Conservation (phyloP, 2,329 filamentous ascomycete species). For the Colletotrichum lentis region DNA sequence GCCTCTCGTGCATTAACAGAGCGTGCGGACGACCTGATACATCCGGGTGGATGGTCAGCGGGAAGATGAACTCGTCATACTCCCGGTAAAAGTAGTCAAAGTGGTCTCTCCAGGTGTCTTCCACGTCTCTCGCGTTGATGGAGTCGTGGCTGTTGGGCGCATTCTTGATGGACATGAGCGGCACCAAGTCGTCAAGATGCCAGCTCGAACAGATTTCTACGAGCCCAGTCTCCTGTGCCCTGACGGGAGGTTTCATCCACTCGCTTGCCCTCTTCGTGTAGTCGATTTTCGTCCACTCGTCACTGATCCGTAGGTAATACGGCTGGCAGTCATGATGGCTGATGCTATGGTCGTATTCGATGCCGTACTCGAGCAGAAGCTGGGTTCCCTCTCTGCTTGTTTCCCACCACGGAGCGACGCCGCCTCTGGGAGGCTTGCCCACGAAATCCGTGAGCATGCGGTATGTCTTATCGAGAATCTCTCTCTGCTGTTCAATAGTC, state of each 20-base stretch:
- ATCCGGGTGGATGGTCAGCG: conserved; percentile 80
- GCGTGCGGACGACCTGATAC: conserved; percentile 76
- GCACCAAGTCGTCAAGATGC: conserved; percentile 72
- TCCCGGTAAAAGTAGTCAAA: conserved; percentile 80
- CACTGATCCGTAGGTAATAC: conserved; percentile 70
- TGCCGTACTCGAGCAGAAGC: conserved; percentile 70
- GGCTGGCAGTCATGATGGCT: conserved; percentile 70
- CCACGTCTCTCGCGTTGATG: conserved; percentile 65
- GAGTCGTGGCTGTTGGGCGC: conserved; percentile 71
- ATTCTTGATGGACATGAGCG: conserved; percentile 78
- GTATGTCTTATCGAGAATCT: conserved; percentile 79
- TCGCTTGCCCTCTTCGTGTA: conserved; percentile 67
- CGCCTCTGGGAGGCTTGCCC: conserved; percentile 75
- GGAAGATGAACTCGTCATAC: conserved; percentile 79
- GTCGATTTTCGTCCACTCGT: conserved; percentile 74
- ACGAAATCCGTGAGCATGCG: conserved; percentile 72
- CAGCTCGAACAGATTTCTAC: conserved; percentile 73
- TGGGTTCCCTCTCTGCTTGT: conserved; percentile 72
- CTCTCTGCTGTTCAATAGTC: conserved; percentile 77
- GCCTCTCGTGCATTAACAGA: conserved; percentile 75
- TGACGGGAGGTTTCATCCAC: conserved; percentile 73
- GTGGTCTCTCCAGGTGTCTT: conserved; percentile 72
- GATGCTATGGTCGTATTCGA: conserved; percentile 76
- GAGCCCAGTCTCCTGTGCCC: conserved; percentile 67
- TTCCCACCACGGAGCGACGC: conserved; percentile 80